Evolutionary conservation across 2,329 filamentous ascomycete genomes (phyloP).

Genomic region (Biscogniauxia mediterranea): DNA sequence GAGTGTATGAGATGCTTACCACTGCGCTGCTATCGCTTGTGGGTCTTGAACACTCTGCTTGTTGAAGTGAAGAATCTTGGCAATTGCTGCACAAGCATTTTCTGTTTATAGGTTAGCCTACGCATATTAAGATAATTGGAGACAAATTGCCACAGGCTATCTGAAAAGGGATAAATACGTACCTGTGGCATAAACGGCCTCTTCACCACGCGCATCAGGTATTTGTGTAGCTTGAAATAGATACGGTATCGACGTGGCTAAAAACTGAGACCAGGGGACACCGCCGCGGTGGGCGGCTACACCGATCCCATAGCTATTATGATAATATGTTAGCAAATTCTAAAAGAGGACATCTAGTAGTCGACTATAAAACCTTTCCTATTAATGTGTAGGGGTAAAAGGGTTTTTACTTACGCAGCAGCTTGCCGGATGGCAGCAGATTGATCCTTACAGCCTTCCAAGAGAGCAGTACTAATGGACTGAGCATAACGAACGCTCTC

Average conservation of each 20-base stretch:
- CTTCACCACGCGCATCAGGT: conserved; percentile 79
- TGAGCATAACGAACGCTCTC: conserved; percentile 84
- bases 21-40: conserved; percentile 75
- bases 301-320: conserved; percentile 73
- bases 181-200: conserved; percentile 87
- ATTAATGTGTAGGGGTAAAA: neutral
- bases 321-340: conserved; percentile 8
- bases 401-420: conserved; percentile 59
- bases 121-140: neutral
- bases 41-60: conserved; percentile 70
- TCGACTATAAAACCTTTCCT: too few species aligned
- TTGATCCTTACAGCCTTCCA: conserved; percentile 80
- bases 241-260: conserved; percentile 73
- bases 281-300: conserved; percentile 94
- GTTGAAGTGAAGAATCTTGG: conserved; percentile 95
- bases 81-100: conserved; percentile 93
- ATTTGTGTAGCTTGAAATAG: conserved; percentile 84
- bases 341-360: neutral
- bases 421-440: conserved; percentile 93
- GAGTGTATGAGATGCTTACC: conserved; percentile 36
- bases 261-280: conserved; percentile 81
- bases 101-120: conserved; percentile 46
- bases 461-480: conserved; percentile 82
- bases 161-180: conserved; percentile 6
- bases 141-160: neutral